Evolutionary conservation across 495 filamentous ascomycete genomes (phyloP).

Genomic region (Thozetella sp.): DNA sequence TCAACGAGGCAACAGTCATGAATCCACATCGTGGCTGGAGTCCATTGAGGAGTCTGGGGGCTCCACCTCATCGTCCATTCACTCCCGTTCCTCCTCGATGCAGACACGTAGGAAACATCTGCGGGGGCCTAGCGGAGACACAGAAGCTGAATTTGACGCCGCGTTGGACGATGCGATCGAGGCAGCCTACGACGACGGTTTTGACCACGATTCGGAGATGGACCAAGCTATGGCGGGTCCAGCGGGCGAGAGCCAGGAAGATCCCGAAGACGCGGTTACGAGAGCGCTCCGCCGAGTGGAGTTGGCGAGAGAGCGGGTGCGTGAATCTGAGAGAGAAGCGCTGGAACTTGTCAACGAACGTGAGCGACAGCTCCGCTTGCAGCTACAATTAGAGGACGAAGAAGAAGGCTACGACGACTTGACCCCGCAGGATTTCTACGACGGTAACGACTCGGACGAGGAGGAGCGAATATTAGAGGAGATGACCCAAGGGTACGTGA

Average conservation of each 20-base stretch:
- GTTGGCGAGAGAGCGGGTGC: constrained; percentile 75
- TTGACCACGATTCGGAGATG: constrained; percentile 64
- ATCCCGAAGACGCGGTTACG: constrained; percentile 48
- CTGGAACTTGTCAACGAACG: constrained; percentile 61
- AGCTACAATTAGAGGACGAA: constrained; percentile 33
- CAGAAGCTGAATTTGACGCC: constrained; percentile 92
- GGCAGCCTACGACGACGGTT: constrained; percentile 92
- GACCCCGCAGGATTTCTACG: constrained; percentile 42
- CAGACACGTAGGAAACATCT: constrained; percentile 68
- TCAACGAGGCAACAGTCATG: constrained; percentile 62
- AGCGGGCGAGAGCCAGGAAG: constrained; percentile 31
- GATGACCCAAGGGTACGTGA: constrained; percentile 83
- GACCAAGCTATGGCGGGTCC: background rate
- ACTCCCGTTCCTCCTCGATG: constrained; percentile 74
- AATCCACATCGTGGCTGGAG: constrained; percentile 91
- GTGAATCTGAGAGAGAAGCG: constrained; percentile 78
- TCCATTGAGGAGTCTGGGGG: constrained; percentile 94
- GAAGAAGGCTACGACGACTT: constrained; percentile 30
- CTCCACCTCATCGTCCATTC: constrained; percentile 78
- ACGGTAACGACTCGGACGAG: constrained; percentile 81
- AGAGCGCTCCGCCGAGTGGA: constrained; percentile 72
- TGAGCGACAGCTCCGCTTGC: constrained; percentile 41
- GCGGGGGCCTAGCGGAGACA: constrained; percentile 68
- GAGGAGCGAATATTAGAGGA: constrained; percentile 92
- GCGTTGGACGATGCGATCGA: constrained; percentile 95